Evolutionary conservation across 1,139 yeast species (phyloP).

Genomic region (Geotrichum phurueaensis): DNA sequence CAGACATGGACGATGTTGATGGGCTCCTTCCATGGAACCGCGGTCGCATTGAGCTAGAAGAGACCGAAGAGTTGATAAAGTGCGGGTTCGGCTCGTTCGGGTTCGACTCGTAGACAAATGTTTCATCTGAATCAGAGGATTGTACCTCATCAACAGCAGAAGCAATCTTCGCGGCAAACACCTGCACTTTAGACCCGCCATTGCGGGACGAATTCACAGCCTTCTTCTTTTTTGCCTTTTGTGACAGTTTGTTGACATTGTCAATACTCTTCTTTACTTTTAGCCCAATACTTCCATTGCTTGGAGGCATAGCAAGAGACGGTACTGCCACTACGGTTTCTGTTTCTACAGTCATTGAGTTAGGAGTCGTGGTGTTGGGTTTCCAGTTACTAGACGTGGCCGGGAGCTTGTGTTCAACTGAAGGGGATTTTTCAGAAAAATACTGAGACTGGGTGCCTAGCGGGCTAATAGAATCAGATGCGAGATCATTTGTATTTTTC

Average conservation of each 20-base stretch:
- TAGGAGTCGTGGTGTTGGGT: conserved; percentile 6
- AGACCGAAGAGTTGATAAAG: conserved; percentile 3
- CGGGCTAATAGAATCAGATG: neutral
- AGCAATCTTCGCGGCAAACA: conserved; percentile 89
- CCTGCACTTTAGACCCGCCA: conserved; percentile 55
- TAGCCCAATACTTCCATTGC: conserved; percentile 22
- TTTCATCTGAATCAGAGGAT: conserved; percentile 83
- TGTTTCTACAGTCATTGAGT: conserved; percentile 39
- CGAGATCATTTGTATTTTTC: neutral
- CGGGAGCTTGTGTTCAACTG: neutral
- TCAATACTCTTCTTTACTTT: conserved; percentile 33
- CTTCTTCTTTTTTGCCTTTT: conserved; percentile 26
- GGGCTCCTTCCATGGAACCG: conserved; percentile 27
- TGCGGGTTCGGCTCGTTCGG: conserved; percentile 22
- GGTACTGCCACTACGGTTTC: conserved; percentile 40
- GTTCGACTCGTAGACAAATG: conserved; percentile 78
- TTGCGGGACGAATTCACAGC: conserved; percentile 10
- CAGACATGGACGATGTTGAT: conserved; percentile 24
- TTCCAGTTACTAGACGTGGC: neutral
- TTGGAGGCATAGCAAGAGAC: conserved; percentile 31
- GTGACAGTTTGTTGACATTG: conserved; percentile 24
- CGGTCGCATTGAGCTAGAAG: conserved; percentile 19
- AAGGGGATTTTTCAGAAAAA: neutral
- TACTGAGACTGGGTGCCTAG: neutral
- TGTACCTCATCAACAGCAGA: conserved; percentile 90